Base-by-base conservation (phyloP, 2,329 filamentous ascomycete genomes). In the Aspergillus sp. region DNA sequence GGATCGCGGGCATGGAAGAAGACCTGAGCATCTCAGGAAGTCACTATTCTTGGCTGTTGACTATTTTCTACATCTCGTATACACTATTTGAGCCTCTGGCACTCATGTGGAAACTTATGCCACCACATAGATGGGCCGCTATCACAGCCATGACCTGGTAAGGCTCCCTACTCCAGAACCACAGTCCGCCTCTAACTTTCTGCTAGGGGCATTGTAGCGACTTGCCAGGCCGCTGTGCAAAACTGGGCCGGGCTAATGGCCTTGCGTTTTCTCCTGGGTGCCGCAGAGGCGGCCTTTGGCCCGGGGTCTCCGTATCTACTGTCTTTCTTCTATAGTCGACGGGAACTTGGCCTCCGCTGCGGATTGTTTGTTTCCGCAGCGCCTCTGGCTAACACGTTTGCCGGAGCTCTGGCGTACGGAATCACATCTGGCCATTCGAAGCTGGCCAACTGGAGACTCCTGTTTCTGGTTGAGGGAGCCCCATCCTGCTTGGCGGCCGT, bases 311-410 rank as follows among this genome's bases (percentile, higher is more conserved):
- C 82, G 0, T 84, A 82, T 49, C 69, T 85, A 15, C 72, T 86
- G 0, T 83, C 81, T 0, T 86, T 86, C 71, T 87, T 88, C 76
- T 89, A 88, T 68, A 80, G 84, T 7, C 77, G 86, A 15, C 78
- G 84, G 41, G 84, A 85, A 66, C 74, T 87, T 13, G 85, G 85
- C 34, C 76, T 87, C 31, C 77, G 85, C 3, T 82, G 82, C 55
- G 85, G 85, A 2, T 71, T 88, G 23, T 88, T 87, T 64, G 66
- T 83, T 13, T 79, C 80, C 22, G 79, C 80, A 0, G 87, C 88
- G 0, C 88, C 89, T 1, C 83, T 96, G 4, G 92, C 92, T 1
- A 95, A 91, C 47, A 89, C 88, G 1, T 93, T 96, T 72, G 91
- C 92, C 0, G 88, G 88, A 2, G 87, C 86, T 3, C 78, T 89